Evolutionary conservation across 441 rosid genomes (phyloP), one percentile per base, ranked within the genome.

Genomic region (Biscutella laevigata): DNA sequence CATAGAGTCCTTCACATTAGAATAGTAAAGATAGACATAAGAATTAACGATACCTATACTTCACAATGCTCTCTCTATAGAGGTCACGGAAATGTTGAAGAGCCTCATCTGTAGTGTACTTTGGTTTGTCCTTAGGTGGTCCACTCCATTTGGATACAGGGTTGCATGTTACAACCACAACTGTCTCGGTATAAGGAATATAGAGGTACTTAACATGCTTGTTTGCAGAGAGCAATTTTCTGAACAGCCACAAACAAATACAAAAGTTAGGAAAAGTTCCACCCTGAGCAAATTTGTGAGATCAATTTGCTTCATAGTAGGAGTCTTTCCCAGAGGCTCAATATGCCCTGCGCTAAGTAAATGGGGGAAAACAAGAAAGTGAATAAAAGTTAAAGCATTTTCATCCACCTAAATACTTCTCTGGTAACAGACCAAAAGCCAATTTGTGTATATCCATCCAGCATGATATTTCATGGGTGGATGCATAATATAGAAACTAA

Each of bases 151-250:
- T 92, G 28, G 92, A 83, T 57, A 82, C 70, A 68, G 95, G 95
- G 70, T 86, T 92, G 77, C 96, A 88, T 7, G 80, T 84, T 66
- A 88, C 95, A 71, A 86, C 84, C 53, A 92, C 95, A 32, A 86
- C 91, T 2, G 80, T 72, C 57, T 84, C 95, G 0, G 92, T 82
- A 64, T 82, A 84, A 16, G 94, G 98, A 62, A 88, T 73, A 54
- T 86, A 69, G 48, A 83, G 74, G 76, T 87, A 91, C 76, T 91
- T 91, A 57, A 91, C 79, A 71, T 91, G 98, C 81, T 83, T 91
- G 68, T 88, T 91, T 64, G 87, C 83, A 10, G 87, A 71, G 27
- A 91, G 71, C 61, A 82, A 64, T 66, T 85, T 91, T 75, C 98
- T 91, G 78, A 51, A 73, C 67, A 66, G 29, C 51, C 69, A 71